Evolutionary conservation across 495 filamentous ascomycete species (phyloP), one percentile per base, ranked within the genome.

Genomic region (Aspergillus taichungensis): DNA sequence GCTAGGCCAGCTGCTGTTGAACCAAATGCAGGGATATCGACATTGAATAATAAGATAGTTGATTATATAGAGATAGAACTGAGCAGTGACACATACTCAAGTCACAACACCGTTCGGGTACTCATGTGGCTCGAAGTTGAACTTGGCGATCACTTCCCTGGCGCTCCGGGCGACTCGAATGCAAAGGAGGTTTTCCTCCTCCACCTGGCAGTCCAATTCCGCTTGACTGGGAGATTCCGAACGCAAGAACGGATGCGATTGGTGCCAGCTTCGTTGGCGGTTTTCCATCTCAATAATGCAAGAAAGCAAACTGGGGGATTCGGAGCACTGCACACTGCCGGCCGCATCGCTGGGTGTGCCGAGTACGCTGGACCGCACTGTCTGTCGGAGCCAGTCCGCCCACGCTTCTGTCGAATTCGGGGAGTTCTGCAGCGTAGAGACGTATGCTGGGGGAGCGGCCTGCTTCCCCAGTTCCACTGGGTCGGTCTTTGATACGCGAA

Each of bases 221-320:
- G 18, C 18, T 24, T 24, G 37, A 29, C 53, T 51, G 14, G 49
- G 37, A 4, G 35, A 37, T 30, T 44, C 18, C 2, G 48, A 35
- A 5, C 31, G 35, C 6, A 47, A 32, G 5, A 51, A 37, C 3
- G 61, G 60, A 42, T 65, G 54, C 7, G 55, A 50, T 24, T 53
- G 30, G 58, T 73, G 69, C 66, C 67, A 69, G 34, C 51, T 56
- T 11, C 63, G 61, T 47, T 73, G 69, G 24, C 69, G 69, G 18
- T 58, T 45, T 37, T 71, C 69, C 38, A 73, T 55, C 43, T 68
- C 69, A 30, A 49, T 55, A 30, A 73, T 61, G 9, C 71, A 53
- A 9, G 58, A 58, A 13, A 71, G 46, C 3, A 73, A 34, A 34
- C 61, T 59, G 2, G 62, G 63, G 6, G 60, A 51, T 6, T 53